A percentile compares a stretch with the other conserved stretches of the same genome.
phyloP scores from a whole-genome alignment of 371 early-diverging fungal species.

The Choanephora cucurbitarum region DNA sequence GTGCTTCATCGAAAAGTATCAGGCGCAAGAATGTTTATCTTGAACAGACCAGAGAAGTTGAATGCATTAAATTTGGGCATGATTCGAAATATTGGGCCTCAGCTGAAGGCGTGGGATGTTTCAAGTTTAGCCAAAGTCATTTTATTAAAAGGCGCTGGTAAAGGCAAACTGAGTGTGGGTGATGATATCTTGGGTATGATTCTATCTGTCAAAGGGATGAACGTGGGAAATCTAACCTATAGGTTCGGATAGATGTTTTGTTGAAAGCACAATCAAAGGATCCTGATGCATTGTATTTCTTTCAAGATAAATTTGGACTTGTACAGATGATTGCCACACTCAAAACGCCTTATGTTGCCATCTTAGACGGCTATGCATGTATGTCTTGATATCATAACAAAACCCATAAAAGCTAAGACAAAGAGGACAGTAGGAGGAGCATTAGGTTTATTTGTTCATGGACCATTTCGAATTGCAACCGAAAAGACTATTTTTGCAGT shows the following conservation, averaged over 20 bases:
- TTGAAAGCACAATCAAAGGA: slow-evolving; percentile 44
- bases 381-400: too few species aligned
- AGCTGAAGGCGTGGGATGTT: slow-evolving; percentile 88
- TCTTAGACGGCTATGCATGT: slow-evolving; percentile 55
- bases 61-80: slow-evolving; percentile 91
- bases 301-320: slow-evolving; percentile 88
- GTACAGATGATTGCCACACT: slow-evolving; percentile 90
- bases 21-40: slow-evolving; percentile 66
- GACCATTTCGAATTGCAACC: slow-evolving; percentile 86
- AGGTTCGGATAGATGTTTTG: slow-evolving; percentile 33
- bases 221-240: too few species aligned
- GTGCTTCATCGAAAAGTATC: slow-evolving; percentile 61
- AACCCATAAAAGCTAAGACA: too few species aligned
- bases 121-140: slow-evolving; percentile 89
- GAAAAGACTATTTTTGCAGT: slow-evolving; percentile 89
- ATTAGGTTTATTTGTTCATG: slow-evolving; percentile 92
- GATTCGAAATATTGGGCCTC: slow-evolving; percentile 84
- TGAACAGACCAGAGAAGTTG: slow-evolving; percentile 87
- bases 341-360: slow-evolving; percentile 84
- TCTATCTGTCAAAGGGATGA: too few species aligned
- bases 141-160: slow-evolving; percentile 74
- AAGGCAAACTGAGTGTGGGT: slow-evolving; percentile 92
- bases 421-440: slow-evolving; percentile 88
- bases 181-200: slow-evolving; percentile 94
- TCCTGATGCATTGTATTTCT: slow-evolving; percentile 75